phyloP scores from a whole-genome alignment of 2,329 filamentous ascomycete species.

The Penicillium griseofulvum region DNA sequence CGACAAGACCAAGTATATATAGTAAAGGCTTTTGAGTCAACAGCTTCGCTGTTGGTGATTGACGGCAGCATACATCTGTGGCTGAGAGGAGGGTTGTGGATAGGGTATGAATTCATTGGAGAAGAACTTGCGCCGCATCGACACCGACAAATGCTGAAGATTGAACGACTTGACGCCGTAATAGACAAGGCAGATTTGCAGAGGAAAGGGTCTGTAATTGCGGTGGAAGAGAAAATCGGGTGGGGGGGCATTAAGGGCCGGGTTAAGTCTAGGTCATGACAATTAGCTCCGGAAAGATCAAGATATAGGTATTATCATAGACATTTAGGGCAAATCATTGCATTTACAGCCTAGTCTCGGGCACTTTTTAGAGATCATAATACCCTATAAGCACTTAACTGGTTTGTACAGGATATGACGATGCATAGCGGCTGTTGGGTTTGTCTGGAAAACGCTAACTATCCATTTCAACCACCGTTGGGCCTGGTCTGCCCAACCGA shows the following conservation, averaged over 20 bases:
- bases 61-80: conserved; percentile 27
- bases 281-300: conserved; percentile 33
- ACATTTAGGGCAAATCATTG: not conserved
- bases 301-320: conserved; percentile 15
- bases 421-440: conserved; percentile 17
- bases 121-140: conserved; percentile 26
- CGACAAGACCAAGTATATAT: conserved; percentile 26
- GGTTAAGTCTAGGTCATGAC: conserved; percentile 21
- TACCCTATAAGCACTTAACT: not conserved
- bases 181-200: conserved; percentile 39
- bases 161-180: conserved; percentile 28
- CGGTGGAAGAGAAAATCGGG: conserved; percentile 23
- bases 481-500: conserved; percentile 21
- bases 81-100: conserved; percentile 24
- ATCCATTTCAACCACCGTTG: conserved; percentile 18
- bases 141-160: conserved; percentile 26
- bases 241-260: conserved; percentile 20
- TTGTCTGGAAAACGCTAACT: conserved; percentile 20
- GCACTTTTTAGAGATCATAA: not conserved
- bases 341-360: not conserved
- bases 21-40: conserved; percentile 19
- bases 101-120: conserved; percentile 29
- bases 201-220: conserved; percentile 24
- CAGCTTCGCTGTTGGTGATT: conserved; percentile 22
- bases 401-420: not conserved